Evolutionary conservation across 2,329 filamentous ascomycete genomes (phyloP), one percentile per base, ranked within the genome.

Genomic region (Didymella arachidicola): DNA sequence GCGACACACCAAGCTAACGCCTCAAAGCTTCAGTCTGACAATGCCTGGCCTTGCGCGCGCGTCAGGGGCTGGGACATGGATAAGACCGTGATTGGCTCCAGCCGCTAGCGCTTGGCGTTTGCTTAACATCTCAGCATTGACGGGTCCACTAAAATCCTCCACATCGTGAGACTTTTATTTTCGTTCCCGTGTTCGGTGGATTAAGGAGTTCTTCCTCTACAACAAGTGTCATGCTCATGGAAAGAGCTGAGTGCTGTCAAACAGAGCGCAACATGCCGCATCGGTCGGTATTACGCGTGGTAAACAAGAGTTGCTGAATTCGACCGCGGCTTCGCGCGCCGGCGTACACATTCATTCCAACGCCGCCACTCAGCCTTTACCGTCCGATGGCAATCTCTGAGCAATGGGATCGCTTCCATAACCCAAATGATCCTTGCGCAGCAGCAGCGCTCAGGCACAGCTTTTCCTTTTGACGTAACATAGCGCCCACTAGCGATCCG

Each of bases 111-210:
- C 60, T 60, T 65, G 61, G 62, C 65, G 47, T 53, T 45, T 60
- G 63, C 65, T 69, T 68, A 59, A 52, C 30, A 59, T 59, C 44
- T 61, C 51, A 53, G 65, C 57, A 48, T 54, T 57, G 59, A 60
- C 32, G 51, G 42, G 26, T 53, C 57, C 57, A 60, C 52, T 48
- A 25, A 34, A 46, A 11, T 46, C 50, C 27, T 51, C 56, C 38
- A 48, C 39, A 45, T 54, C 34, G 50, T 43, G 32, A 54, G 48
- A 50, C 48, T 26, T 45, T 38, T 30, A 42, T 57, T 53, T 53
- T 48, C 30, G 32, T 34, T 18, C 56, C 50, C 51, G 50, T 54
- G 41, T 59, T 39, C 45, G 38, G 34, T 30, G 29, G 41, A 19
- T 51, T 22, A 45, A n/a, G n/a, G 22, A n/a, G 19, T 8, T 18